Base-by-base conservation (phyloP, 2,329 filamentous ascomycete genomes). In the Verticillium albo-atrum region DNA sequence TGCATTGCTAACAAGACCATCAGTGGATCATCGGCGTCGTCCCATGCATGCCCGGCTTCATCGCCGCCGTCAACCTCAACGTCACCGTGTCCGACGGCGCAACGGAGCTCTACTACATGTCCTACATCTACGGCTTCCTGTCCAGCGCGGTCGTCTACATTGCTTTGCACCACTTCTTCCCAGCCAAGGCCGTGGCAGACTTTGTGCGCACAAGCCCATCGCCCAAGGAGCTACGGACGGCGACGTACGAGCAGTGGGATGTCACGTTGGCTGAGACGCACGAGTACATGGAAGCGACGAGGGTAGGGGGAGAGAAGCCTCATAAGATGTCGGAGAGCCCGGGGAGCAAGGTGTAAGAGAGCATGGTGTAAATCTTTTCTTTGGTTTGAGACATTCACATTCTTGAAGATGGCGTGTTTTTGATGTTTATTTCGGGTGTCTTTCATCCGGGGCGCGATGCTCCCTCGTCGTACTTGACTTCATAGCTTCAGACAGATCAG, bases 1-100 rank as follows among this genome's bases (percentile, higher is more conserved):
- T 17, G 27, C 3, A 14, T 26, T 30, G 6, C 2, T 30, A 32
- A 32, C 30, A 10, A 14, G 14, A 32, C 20, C 37, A 20, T 9
- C 37, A 78, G 72, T 79, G 77, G 74, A 59, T 72, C 23, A 64
- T 72, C 23, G 76, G 75, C 4, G 72, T 76, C 3, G 69, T 66
- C 0, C 77, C 77, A 0, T 71, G 70, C 3, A 62, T 80, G 55
- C 77, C 78, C 0, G 77, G 77, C 14, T 78, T 80, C 60, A 66
- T 79, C 6, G 71, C 72, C 2, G 71, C 75, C 3, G 71, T 79
- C 12, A 72, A 76, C 54, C 50, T 63, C 1, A 47, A 28, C 25
- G 66, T 76, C 6, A 63, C 50, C 1, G 69, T 79, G 0, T 65
- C 72, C 0, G 67, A 70, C 6, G 74, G 72, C 4, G 76, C 71